phyloP scores from a whole-genome alignment of 1,284 basidiomycete species.

The Fomitopsis palustris region DNA sequence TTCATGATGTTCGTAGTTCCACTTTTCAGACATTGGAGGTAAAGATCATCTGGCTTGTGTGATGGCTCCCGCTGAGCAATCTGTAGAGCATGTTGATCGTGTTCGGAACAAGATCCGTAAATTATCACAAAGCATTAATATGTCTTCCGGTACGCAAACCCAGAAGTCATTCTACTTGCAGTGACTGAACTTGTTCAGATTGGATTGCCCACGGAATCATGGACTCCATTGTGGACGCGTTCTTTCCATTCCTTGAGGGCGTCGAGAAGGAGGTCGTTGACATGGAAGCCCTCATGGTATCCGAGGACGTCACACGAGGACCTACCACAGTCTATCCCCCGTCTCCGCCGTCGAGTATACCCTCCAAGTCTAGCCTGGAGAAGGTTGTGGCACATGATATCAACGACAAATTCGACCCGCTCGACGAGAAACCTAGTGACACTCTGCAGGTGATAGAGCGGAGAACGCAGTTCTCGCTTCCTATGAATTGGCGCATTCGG shows the following conservation, averaged over 20 bases:
- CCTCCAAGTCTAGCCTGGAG: not conserved
- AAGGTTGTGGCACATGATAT: conserved; percentile 1
- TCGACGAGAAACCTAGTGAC: conserved; percentile 7
- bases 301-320: conserved; percentile 16
- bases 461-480: conserved; percentile 22
- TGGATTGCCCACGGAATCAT: conserved; percentile 95
- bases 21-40: conserved; percentile 87
- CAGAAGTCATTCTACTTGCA: not conserved
- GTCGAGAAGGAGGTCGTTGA: conserved; percentile 82
- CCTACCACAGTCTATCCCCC: not conserved
- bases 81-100: conserved; percentile 74
- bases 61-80: not conserved
- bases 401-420: conserved; percentile 7
- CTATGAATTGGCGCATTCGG: conserved; percentile 15
- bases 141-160: conserved; percentile 60
- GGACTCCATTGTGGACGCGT: conserved; percentile 93
- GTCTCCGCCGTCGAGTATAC: not conserved
- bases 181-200: conserved; percentile 42
- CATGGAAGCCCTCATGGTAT: conserved; percentile 71
- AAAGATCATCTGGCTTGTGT: conserved; percentile 3
- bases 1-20: conserved; percentile 57
- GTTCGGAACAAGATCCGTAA: conserved; percentile 71
- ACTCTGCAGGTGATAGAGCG: conserved; percentile 3
- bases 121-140: conserved; percentile 53
- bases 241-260: conserved; percentile 84